A percentile compares a stretch with the other conserved stretches of the same genome.
Conservation (phyloP, 805 yeast species). For the Brettanomyces sp. region DNA sequence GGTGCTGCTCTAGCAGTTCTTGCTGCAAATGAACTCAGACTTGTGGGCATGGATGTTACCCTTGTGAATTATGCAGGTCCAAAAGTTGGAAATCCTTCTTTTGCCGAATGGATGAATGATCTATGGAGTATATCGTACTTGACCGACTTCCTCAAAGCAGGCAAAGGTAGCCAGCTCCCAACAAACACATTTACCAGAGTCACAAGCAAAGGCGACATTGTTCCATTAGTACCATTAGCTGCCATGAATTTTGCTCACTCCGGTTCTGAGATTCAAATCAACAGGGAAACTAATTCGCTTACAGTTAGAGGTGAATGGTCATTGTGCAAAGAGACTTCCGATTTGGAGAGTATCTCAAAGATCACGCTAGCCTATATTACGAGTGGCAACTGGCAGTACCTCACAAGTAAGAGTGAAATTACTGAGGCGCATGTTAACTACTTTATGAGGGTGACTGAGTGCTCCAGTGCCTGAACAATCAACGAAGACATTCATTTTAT, state of each 20-base stretch:
- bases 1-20: slow-evolving; percentile 57
- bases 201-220: background rate
- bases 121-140: slow-evolving; percentile 30
- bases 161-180: background rate
- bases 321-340: background rate
- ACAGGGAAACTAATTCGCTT: background rate
- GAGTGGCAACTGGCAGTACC: background rate
- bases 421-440: background rate
- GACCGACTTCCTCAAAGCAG: background rate
- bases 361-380: background rate
- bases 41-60: slow-evolving; percentile 44
- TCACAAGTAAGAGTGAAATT: background rate
- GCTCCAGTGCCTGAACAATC: background rate
- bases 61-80: slow-evolving; percentile 59
- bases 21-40: slow-evolving; percentile 51
- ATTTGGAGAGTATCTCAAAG: background rate
- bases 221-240: slow-evolving; percentile 1
- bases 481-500: too few species aligned
- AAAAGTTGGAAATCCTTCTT: slow-evolving; percentile 45
- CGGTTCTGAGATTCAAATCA: background rate
- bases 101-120: slow-evolving; percentile 43
- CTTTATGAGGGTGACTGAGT: background rate
- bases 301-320: background rate
- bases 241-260: slow-evolving; percentile 1
- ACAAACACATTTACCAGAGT: slow-evolving; percentile 1